Evolutionary conservation across 495 filamentous ascomycete species (phyloP).

Genomic region (Pseudevernia furfuracea): DNA sequence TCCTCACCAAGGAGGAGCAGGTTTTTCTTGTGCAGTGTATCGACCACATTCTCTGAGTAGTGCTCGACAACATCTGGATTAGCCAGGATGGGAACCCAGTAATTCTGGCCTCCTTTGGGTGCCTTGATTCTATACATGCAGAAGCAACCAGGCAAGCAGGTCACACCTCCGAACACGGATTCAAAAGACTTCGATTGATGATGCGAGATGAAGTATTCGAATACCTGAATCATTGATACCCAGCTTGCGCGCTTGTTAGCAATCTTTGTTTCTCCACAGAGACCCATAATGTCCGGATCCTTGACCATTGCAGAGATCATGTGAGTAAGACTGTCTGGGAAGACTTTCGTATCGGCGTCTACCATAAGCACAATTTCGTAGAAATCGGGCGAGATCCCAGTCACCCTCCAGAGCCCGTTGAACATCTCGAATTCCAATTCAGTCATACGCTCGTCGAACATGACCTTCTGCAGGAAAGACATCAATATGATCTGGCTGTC

Average conservation of each 20-base stretch:
- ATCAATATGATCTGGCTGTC: constrained; percentile 99
- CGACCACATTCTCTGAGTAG: constrained; percentile 99
- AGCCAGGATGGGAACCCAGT: constrained; percentile 98
- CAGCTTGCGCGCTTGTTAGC: constrained; percentile 92
- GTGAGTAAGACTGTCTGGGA: constrained; percentile 94
- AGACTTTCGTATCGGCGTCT: constrained; percentile 97
- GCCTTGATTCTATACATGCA: constrained; percentile 99
- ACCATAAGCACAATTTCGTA: constrained; percentile 98
- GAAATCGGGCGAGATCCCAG: constrained; percentile 94
- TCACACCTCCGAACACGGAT: constrained; percentile 97
- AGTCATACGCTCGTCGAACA: constrained; percentile 99
- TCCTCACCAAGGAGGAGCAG: constrained; percentile 91
- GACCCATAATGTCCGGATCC: constrained; percentile 97
- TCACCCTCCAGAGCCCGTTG: constrained; percentile 97
- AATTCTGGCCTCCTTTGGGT: constrained; percentile 96
- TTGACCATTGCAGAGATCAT: constrained; percentile 99
- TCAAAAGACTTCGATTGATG: constrained; percentile 96
- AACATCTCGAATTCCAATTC: constrained; percentile 99
- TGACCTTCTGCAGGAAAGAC: constrained; percentile 99
- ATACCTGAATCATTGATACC: constrained; percentile 99
- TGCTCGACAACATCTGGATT: constrained; percentile 99
- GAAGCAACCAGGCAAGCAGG: constrained; percentile 97
- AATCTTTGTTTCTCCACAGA: constrained; percentile 99
- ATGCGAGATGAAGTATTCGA: constrained; percentile 99
- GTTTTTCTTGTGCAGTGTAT: constrained; percentile 98